phyloP scores from a whole-genome alignment of 306 rosid genomes.

The Trifolium subterraneum region DNA sequence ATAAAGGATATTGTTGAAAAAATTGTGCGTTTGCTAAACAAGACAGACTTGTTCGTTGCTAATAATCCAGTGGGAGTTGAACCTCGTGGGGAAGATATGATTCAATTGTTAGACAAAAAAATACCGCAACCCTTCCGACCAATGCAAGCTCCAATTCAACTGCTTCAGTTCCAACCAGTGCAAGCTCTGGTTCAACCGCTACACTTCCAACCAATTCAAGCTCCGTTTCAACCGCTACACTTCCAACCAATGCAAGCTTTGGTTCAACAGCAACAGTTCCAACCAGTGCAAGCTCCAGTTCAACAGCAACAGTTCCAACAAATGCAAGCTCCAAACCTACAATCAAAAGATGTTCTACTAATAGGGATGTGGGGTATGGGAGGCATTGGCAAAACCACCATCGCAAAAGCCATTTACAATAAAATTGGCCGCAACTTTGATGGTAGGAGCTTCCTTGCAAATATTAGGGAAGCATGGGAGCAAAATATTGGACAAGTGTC shows the following conservation, averaged over 20 bases:
- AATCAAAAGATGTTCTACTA: neutral
- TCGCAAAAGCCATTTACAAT: conserved; percentile 8
- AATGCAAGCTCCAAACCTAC: too few species aligned
- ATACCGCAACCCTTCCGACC: too few species aligned
- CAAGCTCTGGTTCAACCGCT: too few species aligned
- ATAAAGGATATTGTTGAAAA: conserved; percentile 11
- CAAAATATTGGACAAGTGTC: neutral
- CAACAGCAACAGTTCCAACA: too few species aligned
- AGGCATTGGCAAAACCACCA: conserved; percentile 12
- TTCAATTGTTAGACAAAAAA: too few species aligned
- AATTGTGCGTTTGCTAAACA: conserved; percentile 9
- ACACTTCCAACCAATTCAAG: too few species aligned
- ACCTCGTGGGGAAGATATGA: neutral
- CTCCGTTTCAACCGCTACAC: too few species aligned
- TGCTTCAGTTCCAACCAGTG: too few species aligned
- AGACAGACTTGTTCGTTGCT: conserved; percentile 20
- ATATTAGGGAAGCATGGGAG: conserved; percentile 14
- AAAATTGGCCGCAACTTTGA: conserved; percentile 10
- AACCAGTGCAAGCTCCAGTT: too few species aligned
- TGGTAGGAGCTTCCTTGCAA: conserved; percentile 8
- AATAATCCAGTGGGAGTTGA: conserved; percentile 31
- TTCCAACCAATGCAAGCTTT: too few species aligned
- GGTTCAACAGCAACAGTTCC: too few species aligned
- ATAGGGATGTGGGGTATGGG: conserved; percentile 36
- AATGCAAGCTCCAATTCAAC: too few species aligned